Evolutionary conservation across 306 rosid species (phyloP).

Genomic region (Vigna hirtella): DNA sequence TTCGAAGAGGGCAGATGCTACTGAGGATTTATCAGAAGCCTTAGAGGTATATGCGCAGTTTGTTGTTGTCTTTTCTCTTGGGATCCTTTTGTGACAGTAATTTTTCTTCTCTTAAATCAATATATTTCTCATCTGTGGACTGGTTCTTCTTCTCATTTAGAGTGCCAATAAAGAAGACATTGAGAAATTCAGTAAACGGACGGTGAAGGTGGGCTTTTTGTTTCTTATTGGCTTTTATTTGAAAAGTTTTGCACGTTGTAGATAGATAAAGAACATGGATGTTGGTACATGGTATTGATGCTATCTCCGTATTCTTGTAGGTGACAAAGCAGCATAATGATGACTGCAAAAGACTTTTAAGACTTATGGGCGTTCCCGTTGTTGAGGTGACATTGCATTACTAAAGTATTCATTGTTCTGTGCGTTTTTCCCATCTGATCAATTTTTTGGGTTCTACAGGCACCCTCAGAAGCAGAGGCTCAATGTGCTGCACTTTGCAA

Average conservation of each 20-base stretch:
- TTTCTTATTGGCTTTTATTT: slow-evolving; percentile 28
- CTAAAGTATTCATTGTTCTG: slow-evolving; percentile 29
- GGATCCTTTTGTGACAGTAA: neutral
- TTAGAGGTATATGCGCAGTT: slow-evolving; percentile 58
- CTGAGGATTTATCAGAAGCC: slow-evolving; percentile 74
- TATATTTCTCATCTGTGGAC: slow-evolving; percentile 12
- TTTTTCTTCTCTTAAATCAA: slow-evolving; percentile 30
- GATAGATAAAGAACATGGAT: neutral
- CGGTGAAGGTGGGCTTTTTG: slow-evolving; percentile 76
- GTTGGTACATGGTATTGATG: slow-evolving; percentile 34
- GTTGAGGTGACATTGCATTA: slow-evolving; percentile 71
- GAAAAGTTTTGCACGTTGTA: slow-evolving; percentile 5
- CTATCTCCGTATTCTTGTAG: slow-evolving; percentile 53
- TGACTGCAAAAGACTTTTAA: slow-evolving; percentile 82
- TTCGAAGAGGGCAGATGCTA: slow-evolving; percentile 85
- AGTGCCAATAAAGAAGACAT: slow-evolving; percentile 85
- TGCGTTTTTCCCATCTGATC: slow-evolving; percentile 35
- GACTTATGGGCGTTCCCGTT: slow-evolving; percentile 99
- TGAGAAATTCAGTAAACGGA: slow-evolving; percentile 94
- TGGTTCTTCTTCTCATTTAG: slow-evolving; percentile 57
- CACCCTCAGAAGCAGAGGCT: slow-evolving; percentile 99
- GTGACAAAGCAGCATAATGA: slow-evolving; percentile 98
- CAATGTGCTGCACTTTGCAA: slow-evolving; percentile 97
- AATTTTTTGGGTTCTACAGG: slow-evolving; percentile 65
- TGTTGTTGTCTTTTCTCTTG: slow-evolving; percentile 13